phyloP scores from a whole-genome alignment of 371 early-diverging fungal species.

The Phascolomyces articulosus region DNA sequence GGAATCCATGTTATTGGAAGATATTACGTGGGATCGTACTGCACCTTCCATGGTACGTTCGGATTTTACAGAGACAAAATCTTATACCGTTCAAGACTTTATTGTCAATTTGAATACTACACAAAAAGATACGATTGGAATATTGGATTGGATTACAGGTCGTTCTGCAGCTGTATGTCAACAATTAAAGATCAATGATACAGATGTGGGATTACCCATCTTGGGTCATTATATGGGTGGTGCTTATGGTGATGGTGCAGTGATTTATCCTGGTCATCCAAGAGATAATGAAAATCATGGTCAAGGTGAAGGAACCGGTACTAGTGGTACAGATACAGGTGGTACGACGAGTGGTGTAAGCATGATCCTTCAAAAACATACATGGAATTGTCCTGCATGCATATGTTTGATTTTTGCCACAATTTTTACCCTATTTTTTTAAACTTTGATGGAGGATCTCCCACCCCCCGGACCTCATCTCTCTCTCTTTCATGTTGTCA shows the following conservation, averaged over 20 bases:
- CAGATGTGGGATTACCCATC: slow-evolving; percentile 40
- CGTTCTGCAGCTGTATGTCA: slow-evolving; percentile 33
- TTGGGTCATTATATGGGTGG: slow-evolving; percentile 13
- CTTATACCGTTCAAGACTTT: slow-evolving; percentile 47
- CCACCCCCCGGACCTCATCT: too few species aligned
- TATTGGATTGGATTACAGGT: slow-evolving; percentile 33
- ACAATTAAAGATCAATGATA: slow-evolving; percentile 39
- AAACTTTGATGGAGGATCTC: too few species aligned
- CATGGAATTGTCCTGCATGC: too few species aligned
- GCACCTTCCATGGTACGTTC: slow-evolving; percentile 36
- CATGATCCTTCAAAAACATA: too few species aligned
- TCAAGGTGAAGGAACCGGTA: neutral
- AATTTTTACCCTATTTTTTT: too few species aligned
- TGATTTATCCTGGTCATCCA: neutral
- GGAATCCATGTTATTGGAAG: slow-evolving; percentile 52
- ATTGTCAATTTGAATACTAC: slow-evolving; percentile 44
- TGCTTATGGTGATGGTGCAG: slow-evolving; percentile 9
- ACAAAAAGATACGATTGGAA: slow-evolving; percentile 17
- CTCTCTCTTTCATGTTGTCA: neutral
- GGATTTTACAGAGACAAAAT: slow-evolving; percentile 27
- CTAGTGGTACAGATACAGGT: too few species aligned
- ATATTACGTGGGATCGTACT: slow-evolving; percentile 53
- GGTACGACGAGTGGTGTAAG: neutral
- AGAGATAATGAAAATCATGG: neutral
- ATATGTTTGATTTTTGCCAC: neutral